Base-by-base conservation (phyloP, 2,329 filamentous ascomycete genomes). In the Tolypocladium paradoxum region DNA sequence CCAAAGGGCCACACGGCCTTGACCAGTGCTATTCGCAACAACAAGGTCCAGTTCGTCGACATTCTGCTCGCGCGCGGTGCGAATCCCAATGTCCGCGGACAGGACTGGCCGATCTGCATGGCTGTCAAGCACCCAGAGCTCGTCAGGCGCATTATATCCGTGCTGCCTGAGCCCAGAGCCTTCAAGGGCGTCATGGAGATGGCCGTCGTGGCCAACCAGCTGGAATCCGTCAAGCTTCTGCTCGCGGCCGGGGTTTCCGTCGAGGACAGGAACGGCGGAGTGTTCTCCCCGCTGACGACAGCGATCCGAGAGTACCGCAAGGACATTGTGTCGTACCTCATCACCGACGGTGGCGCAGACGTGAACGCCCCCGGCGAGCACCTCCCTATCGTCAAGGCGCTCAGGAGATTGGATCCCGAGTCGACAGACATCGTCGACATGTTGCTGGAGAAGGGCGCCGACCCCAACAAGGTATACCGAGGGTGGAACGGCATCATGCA, bases 41-140 rank as follows among this genome's bases (percentile, higher is more conserved):
- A 82, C 61, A 75, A 76, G 2, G 62, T 72, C 27, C 82, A 85
- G 6, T 72, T 85, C 58, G 75, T 87, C 24, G 79, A 84, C 38
- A 64, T 77, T 12, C 73, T 86, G 1, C 71, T 85, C 7, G 65
- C 70, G 4, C 73, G 78, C 31, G 82, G 82, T 12, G 83, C 82
- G 0, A 79, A 85, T 55, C 80, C 83, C 5, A 78, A 79, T 52
- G 68, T 84, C 20, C 76, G 83, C 16, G 84, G 84, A 35, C 74
- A 85, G 60, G 82, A 87, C 62, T 88, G 84, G 84, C 85, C 85
- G 0, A 73, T 87, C 12, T 83, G 78, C 64, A 83, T 88, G 79
- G 83, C 84, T 0, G 82, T 87, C 49, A 75, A 73, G 55, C 76
- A 81, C 36, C 83, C 85, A 0, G 64, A 66, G 0, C 77, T 88